phyloP scores from a whole-genome alignment of 75 land plant species.

The Gnetum montanum region DNA sequence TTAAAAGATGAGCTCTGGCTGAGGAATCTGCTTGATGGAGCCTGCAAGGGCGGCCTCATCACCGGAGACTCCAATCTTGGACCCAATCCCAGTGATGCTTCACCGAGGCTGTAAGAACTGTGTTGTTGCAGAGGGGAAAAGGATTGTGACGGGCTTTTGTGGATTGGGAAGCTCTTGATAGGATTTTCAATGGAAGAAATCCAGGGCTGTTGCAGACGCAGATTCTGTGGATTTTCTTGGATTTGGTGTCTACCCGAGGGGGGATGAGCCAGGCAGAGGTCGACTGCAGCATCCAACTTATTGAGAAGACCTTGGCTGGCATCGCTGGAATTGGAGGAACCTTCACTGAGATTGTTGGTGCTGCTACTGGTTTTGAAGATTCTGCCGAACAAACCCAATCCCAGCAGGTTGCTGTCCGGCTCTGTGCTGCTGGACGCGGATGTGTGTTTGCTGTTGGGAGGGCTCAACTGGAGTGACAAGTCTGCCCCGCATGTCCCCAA shows the following conservation, averaged over 20 bases:
- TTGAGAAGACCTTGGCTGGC: slow-evolving; percentile 2
- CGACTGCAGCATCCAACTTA: not conserved
- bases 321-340: slow-evolving; percentile 4
- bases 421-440: slow-evolving; percentile 6
- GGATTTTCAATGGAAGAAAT: not conserved
- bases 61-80: not conserved
- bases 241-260: not conserved
- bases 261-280: not conserved
- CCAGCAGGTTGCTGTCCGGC: too few relatives aligned
- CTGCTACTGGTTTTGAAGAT: not conserved
- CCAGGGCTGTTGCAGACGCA: not conserved
- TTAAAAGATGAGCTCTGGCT: not conserved
- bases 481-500: slow-evolving; percentile 15
- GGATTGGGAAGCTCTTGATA: slow-evolving; percentile 15
- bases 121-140: slow-evolving; percentile 7
- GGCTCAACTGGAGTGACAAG: slow-evolving; percentile 52
- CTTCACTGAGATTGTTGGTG: slow-evolving; percentile 1
- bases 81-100: not conserved
- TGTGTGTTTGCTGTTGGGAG: slow-evolving; percentile 23
- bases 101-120: too few relatives aligned
- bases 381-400: slow-evolving; percentile 7
- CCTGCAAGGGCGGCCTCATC: not conserved
- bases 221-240: not conserved
- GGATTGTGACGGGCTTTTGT: slow-evolving; percentile 3
- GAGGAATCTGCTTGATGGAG: not conserved